These are phyloP conservation scores for Tetradesmus obliquus DNA, from an alignment of 139 green algal genomes.

Conservation along the genomic window DNA sequence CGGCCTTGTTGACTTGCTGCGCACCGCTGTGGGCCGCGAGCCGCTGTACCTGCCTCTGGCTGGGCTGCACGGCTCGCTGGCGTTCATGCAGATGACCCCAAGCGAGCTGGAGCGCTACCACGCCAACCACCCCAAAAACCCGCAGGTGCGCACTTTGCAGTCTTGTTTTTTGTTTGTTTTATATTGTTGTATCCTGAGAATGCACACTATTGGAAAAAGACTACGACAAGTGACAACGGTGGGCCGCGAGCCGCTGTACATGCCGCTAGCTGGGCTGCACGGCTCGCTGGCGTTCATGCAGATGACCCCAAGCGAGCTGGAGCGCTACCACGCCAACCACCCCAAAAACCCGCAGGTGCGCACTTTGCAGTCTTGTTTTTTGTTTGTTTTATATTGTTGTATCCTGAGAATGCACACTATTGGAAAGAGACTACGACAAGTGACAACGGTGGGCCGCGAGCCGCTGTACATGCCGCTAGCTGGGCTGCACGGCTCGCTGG, in stretches of 20 bases:
- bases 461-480: constrained; percentile 59
- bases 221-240: constrained; percentile 8
- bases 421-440: too few species aligned
- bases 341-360: constrained; percentile 17
- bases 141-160: not conserved
- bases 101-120: constrained; percentile 32
- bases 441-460: constrained; percentile 35
- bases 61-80: constrained; percentile 34
- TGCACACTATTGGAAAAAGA: too few species aligned
- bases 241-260: constrained; percentile 50
- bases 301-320: constrained; percentile 16
- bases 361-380: not conserved
- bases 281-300: constrained; percentile 56
- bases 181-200: too few species aligned
- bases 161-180: too few species aligned
- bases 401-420: too few species aligned
- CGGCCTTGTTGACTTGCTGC: constrained; percentile 31
- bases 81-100: constrained; percentile 58
- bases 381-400: too few species aligned
- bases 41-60: constrained; percentile 59
- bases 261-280: constrained; percentile 49
- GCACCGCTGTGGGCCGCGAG: constrained; percentile 25
- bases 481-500: constrained; percentile 28
- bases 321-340: constrained; percentile 25
- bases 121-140: constrained; percentile 6